Evolutionary conservation across 2,329 filamentous ascomycete species (phyloP).

Genomic region (Phyllosticta capitalensis): DNA sequence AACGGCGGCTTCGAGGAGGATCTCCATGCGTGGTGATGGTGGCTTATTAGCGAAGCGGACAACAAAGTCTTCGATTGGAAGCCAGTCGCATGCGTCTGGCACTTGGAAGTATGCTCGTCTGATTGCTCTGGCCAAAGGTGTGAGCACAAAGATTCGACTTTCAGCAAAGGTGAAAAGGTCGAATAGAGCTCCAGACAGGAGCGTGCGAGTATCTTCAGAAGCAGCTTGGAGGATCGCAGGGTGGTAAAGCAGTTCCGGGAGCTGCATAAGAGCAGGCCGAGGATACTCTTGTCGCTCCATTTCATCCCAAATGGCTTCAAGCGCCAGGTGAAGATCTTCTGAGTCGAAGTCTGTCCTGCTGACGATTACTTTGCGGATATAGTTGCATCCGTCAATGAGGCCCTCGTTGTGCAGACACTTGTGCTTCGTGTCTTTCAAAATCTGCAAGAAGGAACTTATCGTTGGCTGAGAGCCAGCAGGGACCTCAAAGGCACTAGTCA

Average conservation of each 20-base stretch:
- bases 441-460: constrained; percentile 18
- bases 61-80: constrained; percentile 32
- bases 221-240: constrained; percentile 18
- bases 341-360: not conserved
- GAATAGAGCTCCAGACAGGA: constrained; percentile 19
- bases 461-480: constrained; percentile 1
- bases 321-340: constrained; percentile 16
- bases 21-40: constrained; percentile 34
- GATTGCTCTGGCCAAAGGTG: constrained; percentile 22
- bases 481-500: not conserved
- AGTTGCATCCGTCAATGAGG: constrained; percentile 21
- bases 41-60: constrained; percentile 31
- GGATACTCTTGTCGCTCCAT: constrained; percentile 39
- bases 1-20: constrained; percentile 35
- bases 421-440: constrained; percentile 21
- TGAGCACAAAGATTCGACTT: constrained; percentile 26
- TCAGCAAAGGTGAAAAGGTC: constrained; percentile 22
- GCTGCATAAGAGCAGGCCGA: constrained; percentile 27
- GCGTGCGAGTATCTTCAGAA: constrained; percentile 3
- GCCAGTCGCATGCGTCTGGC: constrained; percentile 21
- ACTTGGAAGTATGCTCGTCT: constrained; percentile 20
- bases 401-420: constrained; percentile 21
- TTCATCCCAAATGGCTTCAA: constrained; percentile 37
- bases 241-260: constrained; percentile 32
- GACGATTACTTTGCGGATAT: constrained; percentile 16